Conservation (phyloP, 164 flowering plant genomes). For the Santalum album region DNA sequence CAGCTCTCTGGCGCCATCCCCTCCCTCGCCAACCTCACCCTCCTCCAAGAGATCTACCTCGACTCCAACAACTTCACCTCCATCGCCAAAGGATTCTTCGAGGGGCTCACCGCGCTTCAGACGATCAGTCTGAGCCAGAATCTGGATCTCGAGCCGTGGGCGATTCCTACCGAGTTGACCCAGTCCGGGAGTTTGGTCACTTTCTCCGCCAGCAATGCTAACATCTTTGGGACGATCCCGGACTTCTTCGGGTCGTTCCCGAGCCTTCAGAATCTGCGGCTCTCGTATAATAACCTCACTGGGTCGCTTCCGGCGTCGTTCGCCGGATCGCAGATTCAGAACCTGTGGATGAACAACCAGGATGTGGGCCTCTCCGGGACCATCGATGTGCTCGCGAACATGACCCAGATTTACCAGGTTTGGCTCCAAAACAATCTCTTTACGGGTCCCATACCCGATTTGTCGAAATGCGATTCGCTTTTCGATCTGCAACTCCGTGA, state of each 20-base stretch:
- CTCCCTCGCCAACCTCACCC: constrained; percentile 26
- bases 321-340: constrained; percentile 23
- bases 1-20: constrained; percentile 42
- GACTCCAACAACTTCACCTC: constrained; percentile 41
- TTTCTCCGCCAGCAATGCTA: constrained; percentile 21
- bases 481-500: constrained; percentile 46
- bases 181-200: constrained; percentile 20
- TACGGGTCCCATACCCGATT: constrained; percentile 44
- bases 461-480: constrained; percentile 17
- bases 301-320: constrained; percentile 35
- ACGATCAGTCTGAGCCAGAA: constrained; percentile 26
- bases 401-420: constrained; percentile 29
- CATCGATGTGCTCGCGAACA: constrained; percentile 25
- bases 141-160: constrained; percentile 26
- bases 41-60: constrained; percentile 23
- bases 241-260: constrained; percentile 35
- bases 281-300: constrained; percentile 42
- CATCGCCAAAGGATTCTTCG: constrained; percentile 20
- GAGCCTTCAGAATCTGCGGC: constrained; percentile 25
- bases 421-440: constrained; percentile 45
- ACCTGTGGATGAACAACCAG: constrained; percentile 42
- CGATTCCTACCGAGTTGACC: constrained; percentile 22
- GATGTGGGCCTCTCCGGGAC: constrained; percentile 27
- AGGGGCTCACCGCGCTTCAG: constrained; percentile 33
- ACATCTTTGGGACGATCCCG: constrained; percentile 34